phyloP scores from a whole-genome alignment of 75 land plant genomes.

The Isoetes taiwanensis region DNA sequence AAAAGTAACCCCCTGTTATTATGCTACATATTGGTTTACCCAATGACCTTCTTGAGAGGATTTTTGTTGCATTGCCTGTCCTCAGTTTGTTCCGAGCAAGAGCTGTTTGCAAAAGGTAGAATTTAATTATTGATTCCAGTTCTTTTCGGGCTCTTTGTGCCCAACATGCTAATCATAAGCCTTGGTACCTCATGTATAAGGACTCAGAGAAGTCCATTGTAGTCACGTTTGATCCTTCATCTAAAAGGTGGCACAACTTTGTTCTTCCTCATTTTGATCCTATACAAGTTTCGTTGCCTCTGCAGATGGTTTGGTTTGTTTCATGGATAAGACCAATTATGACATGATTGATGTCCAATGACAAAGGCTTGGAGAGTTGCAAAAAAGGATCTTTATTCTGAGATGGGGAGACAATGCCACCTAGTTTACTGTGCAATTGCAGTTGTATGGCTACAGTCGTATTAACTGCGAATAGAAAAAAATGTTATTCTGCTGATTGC shows the following conservation, averaged over 20 bases:
- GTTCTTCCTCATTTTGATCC: background rate
- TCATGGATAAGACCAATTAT: background rate
- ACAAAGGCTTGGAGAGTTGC: conserved; percentile 4
- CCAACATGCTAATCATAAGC: background rate
- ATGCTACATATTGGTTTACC: background rate
- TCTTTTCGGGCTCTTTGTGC: conserved; percentile 1
- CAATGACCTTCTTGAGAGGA: background rate
- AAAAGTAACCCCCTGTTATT: no score
- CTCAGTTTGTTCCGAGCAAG: conserved; percentile 1
- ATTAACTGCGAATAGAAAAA: no score
- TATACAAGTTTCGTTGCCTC: background rate
- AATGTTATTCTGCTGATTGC: no score
- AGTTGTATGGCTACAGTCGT: no score
- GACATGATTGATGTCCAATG: background rate
- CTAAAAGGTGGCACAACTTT: conserved; percentile 1
- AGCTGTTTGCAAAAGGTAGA: conserved; percentile 3
- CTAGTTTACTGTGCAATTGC: no score
- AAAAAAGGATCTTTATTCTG: no score
- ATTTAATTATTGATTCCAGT: background rate
- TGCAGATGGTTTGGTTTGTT: background rate
- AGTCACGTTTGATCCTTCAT: background rate
- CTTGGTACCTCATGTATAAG: conserved; percentile 6
- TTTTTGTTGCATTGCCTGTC: background rate
- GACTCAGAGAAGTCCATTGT: background rate
- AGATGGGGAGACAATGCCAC: no score